Percentiles rank a stretch among this genome's conserved stretches.
Conservation (phyloP, 495 filamentous ascomycete species). For the Annulohypoxylon moriforme region DNA sequence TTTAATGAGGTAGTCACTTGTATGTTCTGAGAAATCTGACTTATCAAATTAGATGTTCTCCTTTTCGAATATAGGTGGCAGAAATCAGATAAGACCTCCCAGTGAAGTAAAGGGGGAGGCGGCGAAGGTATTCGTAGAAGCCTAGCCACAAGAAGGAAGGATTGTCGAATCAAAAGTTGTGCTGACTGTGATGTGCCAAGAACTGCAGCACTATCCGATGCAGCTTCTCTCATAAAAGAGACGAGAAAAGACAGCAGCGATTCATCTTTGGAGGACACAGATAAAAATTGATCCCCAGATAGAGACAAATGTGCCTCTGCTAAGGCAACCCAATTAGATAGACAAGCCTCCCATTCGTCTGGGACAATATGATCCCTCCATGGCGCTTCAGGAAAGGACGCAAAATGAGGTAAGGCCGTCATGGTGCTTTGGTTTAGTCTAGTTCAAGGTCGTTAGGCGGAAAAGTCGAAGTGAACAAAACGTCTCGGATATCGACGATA, state of each 20-base stretch:
- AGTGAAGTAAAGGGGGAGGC: conserved; percentile 61
- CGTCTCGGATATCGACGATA: neutral
- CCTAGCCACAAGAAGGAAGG: conserved; percentile 69
- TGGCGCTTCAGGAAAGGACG: conserved; percentile 75
- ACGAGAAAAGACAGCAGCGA: conserved; percentile 69
- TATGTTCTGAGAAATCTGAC: conserved; percentile 50
- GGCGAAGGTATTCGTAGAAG: conserved; percentile 57
- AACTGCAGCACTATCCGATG: conserved; percentile 53
- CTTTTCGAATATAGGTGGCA: conserved; percentile 67
- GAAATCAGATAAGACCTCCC: conserved; percentile 69
- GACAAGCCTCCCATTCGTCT: conserved; percentile 79
- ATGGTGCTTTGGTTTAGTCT: conserved; percentile 17
- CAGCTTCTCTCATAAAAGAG: conserved; percentile 68
- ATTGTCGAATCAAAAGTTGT: conserved; percentile 66
- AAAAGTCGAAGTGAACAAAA: conserved; percentile 10
- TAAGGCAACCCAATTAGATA: conserved; percentile 80
- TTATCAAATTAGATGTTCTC: conserved; percentile 48
- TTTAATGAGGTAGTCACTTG: conserved; percentile 50
- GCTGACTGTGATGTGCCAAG: conserved; percentile 60
- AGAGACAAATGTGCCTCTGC: conserved; percentile 71
- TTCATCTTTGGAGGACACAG: conserved; percentile 62
- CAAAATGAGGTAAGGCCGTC: conserved; percentile 70
- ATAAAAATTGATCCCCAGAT: conserved; percentile 62
- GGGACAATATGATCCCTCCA: conserved; percentile 73
- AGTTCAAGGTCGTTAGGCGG: neutral